Evolutionary conservation across 139 green algal species (phyloP).

Genomic region (Tetradesmus lagerheimii): DNA sequence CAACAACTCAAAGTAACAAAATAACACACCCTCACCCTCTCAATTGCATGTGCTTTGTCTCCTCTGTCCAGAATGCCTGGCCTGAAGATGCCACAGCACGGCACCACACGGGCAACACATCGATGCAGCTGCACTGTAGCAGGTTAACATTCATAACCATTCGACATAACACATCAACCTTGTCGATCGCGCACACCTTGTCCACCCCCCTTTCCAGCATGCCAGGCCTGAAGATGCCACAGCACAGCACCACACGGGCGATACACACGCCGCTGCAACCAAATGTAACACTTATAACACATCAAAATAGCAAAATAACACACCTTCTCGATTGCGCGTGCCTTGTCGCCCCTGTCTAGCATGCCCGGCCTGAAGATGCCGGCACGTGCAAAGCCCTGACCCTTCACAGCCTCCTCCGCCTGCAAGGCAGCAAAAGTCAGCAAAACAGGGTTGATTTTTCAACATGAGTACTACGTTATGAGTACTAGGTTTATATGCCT

Average conservation of each 20-base stretch:
- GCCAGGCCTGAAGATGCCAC: not conserved
- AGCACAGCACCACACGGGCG: not conserved
- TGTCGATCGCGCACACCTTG: slow-evolving; percentile 41
- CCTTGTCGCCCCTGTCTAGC: slow-evolving; percentile 50
- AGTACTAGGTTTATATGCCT: too few species aligned
- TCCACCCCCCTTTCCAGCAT: too few species aligned
- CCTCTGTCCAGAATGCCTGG: not conserved
- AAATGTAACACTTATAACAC: not conserved
- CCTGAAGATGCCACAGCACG: not conserved
- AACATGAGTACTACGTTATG: too few species aligned
- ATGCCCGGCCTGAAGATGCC: slow-evolving; percentile 58
- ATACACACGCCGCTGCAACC: too few species aligned
- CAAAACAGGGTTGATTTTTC: not conserved
- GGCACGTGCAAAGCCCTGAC: slow-evolving; percentile 45
- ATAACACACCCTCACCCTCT: too few species aligned
- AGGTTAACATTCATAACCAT: not conserved
- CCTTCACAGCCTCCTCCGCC: slow-evolving; percentile 54
- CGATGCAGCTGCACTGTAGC: too few species aligned
- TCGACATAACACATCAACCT: not conserved
- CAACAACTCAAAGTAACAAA: too few species aligned
- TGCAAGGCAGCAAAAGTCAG: not conserved
- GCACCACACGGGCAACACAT: too few species aligned
- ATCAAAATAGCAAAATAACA: not conserved
- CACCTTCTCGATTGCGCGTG: slow-evolving; percentile 37
- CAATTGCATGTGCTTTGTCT: not conserved